phyloP scores from a whole-genome alignment of 2,329 filamentous ascomycete species.

The Diaporthe citrichinensis region DNA sequence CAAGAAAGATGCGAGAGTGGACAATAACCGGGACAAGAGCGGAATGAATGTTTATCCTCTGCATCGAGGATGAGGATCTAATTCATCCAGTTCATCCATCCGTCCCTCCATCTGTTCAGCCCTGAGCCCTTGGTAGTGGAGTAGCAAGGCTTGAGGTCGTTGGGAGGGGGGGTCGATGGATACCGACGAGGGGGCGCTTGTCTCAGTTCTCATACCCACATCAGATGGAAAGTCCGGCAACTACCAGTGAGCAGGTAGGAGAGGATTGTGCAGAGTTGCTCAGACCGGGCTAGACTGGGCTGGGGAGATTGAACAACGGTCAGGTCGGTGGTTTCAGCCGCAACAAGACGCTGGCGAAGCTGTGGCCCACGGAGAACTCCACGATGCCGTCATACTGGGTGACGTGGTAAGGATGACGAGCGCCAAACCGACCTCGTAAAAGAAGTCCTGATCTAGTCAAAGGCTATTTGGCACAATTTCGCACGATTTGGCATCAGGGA shows the following conservation, averaged over 20 bases:
- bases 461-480: slow-evolving; percentile 32
- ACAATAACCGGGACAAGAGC: neutral
- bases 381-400: slow-evolving; percentile 32
- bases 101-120: slow-evolving; percentile 35
- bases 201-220: slow-evolving; percentile 40
- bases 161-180: slow-evolving; percentile 36
- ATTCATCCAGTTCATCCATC: slow-evolving; percentile 37
- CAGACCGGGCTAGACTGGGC: slow-evolving; percentile 19
- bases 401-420: slow-evolving; percentile 27
- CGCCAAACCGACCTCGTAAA: slow-evolving; percentile 8
- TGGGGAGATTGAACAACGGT: slow-evolving; percentile 32
- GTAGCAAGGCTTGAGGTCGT: slow-evolving; percentile 32
- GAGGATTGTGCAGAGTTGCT: slow-evolving; percentile 27
- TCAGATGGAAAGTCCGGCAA: slow-evolving; percentile 35
- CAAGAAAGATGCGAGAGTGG: too few relatives aligned
- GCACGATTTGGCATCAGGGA: slow-evolving; percentile 8
- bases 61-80: slow-evolving; percentile 31
- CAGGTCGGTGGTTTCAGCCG: slow-evolving; percentile 26
- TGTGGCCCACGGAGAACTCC: slow-evolving; percentile 15
- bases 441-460: neutral
- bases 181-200: slow-evolving; percentile 38
- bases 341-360: slow-evolving; percentile 16
- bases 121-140: slow-evolving; percentile 39
- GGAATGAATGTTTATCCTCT: slow-evolving; percentile 25
- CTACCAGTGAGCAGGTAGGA: slow-evolving; percentile 32